Percentiles rank a stretch among this genome's conserved stretches.
Conservation (phyloP, 352 stramenopile species). For the Pythium biforme region DNA sequence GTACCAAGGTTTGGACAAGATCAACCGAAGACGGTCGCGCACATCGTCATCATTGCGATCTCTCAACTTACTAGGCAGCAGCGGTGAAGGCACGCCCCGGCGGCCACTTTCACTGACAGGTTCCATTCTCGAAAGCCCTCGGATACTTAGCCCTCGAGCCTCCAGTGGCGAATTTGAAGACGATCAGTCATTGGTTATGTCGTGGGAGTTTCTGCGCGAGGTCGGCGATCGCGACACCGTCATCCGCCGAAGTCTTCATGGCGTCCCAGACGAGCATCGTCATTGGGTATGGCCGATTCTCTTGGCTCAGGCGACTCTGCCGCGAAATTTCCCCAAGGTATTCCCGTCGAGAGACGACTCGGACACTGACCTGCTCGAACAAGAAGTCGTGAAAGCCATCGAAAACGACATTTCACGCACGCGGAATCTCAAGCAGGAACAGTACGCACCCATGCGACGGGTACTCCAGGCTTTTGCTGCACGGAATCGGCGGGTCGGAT, state of each 20-base stretch:
- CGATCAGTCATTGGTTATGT: constrained; percentile 15
- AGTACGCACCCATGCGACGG: constrained; percentile 56
- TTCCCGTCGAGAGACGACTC: constrained; percentile 20
- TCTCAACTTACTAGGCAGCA: constrained; percentile 42
- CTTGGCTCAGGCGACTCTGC: constrained; percentile 41
- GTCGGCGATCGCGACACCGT: constrained; percentile 34
- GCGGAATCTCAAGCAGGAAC: constrained; percentile 49
- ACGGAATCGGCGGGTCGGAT: constrained; percentile 73
- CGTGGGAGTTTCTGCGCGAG: constrained; percentile 45
- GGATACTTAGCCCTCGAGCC: constrained; percentile 35
- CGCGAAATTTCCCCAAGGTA: constrained; percentile 20
- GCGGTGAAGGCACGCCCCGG: constrained; percentile 29
- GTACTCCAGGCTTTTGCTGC: constrained; percentile 74
- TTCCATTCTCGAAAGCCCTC: constrained; percentile 49
- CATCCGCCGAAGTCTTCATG: constrained; percentile 42
- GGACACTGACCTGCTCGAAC: constrained; percentile 39
- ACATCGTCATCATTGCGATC: constrained; percentile 61
- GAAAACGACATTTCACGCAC: constrained; percentile 81
- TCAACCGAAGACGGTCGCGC: constrained; percentile 66
- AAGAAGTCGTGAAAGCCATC: constrained; percentile 74
- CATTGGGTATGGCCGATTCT: constrained; percentile 75
- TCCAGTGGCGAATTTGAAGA: constrained; percentile 27
- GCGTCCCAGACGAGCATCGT: constrained; percentile 64
- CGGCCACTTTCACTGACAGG: constrained; percentile 57
- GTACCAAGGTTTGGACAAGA: constrained; percentile 68